Percentiles rank a stretch among this genome's conserved stretches.
Conservation (phyloP, 23 red algal species). For the Cyanidiococcus yangmingshanensis region DNA sequence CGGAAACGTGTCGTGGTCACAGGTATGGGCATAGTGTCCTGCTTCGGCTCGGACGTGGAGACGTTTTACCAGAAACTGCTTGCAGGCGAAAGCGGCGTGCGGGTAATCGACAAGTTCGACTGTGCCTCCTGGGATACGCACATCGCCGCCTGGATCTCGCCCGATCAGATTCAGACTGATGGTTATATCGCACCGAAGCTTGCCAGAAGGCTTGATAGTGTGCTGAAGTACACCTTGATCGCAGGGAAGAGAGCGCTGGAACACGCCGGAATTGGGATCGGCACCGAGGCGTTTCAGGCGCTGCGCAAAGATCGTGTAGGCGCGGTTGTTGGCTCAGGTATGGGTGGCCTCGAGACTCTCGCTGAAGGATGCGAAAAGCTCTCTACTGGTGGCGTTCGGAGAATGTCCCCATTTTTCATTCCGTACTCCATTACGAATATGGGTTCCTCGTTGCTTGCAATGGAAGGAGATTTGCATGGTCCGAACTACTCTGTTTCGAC, state of each 20-base stretch:
- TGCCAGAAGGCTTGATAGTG: conserved; percentile 58
- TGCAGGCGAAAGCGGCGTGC: conserved; percentile 71
- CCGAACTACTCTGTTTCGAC: conserved; percentile 89
- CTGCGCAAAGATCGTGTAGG: conserved; percentile 62
- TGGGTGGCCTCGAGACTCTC: conserved; percentile 81
- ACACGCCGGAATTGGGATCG: conserved; percentile 45
- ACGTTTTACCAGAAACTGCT: conserved; percentile 73
- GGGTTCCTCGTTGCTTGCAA: conserved; percentile 80
- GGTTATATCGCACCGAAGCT: conserved; percentile 56
- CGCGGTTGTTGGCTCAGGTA: conserved; percentile 65
- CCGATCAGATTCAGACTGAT: conserved; percentile 29
- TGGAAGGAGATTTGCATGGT: conserved; percentile 77
- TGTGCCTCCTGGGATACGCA: conserved; percentile 51
- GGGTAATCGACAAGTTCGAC: conserved; percentile 50
- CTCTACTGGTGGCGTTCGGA: conserved; percentile 20
- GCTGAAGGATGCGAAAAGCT: conserved; percentile 72
- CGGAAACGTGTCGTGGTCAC: conserved; percentile 79
- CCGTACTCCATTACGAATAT: conserved; percentile 97
- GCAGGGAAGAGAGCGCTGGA: conserved; percentile 75
- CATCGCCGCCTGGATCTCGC: conserved; percentile 59
- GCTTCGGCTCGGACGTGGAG: conserved; percentile 85
- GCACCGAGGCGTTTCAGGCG: conserved; percentile 38
- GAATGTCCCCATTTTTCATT: conserved; percentile 98
- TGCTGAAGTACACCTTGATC: conserved; percentile 67
- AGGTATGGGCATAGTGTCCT: conserved; percentile 81